Conservation (phyloP, 768 basidiomycete genomes). For the Suillus alpinus region DNA sequence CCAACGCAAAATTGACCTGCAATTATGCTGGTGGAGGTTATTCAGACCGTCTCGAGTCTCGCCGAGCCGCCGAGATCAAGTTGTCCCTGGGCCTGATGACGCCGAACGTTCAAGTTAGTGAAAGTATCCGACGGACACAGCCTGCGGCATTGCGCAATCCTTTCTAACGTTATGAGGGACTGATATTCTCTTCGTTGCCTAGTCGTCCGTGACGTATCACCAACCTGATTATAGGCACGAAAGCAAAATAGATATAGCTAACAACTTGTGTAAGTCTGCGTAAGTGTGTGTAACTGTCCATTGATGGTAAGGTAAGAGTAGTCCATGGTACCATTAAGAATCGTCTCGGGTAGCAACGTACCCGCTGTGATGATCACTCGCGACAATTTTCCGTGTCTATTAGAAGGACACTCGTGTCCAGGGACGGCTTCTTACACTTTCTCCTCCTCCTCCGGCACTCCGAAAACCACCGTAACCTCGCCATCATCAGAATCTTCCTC, state of each 20-base stretch:
- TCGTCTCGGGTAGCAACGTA: background rate
- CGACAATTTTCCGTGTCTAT: background rate
- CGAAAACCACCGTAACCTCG: conserved; percentile 21
- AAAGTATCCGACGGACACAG: background rate
- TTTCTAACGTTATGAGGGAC: background rate
- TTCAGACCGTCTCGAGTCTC: background rate
- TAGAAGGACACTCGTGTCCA: background rate
- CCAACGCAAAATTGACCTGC: background rate
- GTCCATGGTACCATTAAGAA: background rate
- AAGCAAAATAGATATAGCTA: background rate
- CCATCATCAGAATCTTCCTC: conserved; percentile 18
- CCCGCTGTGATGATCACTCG: background rate
- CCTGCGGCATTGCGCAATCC: background rate
- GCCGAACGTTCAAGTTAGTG: background rate
- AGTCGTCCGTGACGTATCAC: background rate
- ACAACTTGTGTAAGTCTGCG: background rate
- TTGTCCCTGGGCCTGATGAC: background rate
- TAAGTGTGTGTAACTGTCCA: background rate
- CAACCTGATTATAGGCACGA: background rate
- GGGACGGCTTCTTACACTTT: conserved; percentile 8
- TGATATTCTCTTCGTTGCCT: background rate
- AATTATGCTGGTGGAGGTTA: background rate
- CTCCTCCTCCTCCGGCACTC: conserved; percentile 27
- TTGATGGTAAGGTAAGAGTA: background rate
- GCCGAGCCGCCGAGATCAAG: too few relatives aligned